Base-by-base conservation (phyloP, 129 eudicot species). In the Tagetes erecta region DNA sequence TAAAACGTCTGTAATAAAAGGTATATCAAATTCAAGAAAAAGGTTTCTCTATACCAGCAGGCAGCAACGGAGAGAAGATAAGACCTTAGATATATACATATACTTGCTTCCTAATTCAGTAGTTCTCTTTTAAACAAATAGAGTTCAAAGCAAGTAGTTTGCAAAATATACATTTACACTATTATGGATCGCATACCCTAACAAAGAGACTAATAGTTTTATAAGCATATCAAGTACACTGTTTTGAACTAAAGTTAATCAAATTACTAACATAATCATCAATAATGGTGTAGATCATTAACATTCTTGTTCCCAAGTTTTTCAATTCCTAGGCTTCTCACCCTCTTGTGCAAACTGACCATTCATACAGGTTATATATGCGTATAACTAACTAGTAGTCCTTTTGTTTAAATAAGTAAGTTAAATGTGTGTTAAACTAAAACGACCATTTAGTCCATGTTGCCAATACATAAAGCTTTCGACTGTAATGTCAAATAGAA, bases 321-420 rank as follows among this genome's bases (percentile, higher is more conserved):
- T 46, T 44, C 40, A 3, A 44, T 27, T 67, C 14, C 51, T 10
- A 0, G 14, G 63, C 37, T 56, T 37, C 63, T 56, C 12, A 56
- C 35, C 14, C 49, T 31, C 72, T 67, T 67, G 38, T 67, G 33
- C 34, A 39, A 41, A 10, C 42, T 31, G 38, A 67, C 58, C 72
- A 68, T 36, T 36, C n/a, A 38, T n/a, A 70, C 49, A 45, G 49
- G 36, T 62, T 12, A 39, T 42, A 31, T 3, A 3, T 8, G 7
- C 7, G 76, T 40, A 52, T 40, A 42, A 30, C 30, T 30, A 0
- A 27, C 30, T 30, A 0, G 11, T 6, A 0, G 67, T 1, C 42
- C 33, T 41, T 72, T 11, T 39, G 39, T 55, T 55, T 20, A 3
- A 10, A 51, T 31, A 42, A 3, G 2, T 38, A 53, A 27, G 10